These are phyloP conservation scores for Debaryomycetaceae sp. DNA, from an alignment of 1,139 yeast species.

Conservation along the genomic window DNA sequence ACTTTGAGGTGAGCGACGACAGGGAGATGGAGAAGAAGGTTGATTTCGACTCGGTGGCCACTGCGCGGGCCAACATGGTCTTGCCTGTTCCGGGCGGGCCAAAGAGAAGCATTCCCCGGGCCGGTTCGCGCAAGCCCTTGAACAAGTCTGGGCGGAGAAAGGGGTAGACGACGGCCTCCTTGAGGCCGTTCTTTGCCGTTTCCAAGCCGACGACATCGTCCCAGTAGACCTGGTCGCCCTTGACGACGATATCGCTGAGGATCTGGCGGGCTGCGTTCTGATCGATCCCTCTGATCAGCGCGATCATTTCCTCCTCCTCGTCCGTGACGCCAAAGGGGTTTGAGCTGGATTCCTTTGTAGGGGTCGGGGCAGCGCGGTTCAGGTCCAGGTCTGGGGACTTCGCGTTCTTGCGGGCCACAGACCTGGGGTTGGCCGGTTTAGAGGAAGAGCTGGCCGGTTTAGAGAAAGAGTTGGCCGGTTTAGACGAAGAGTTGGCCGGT, in stretches of 20 bases:
- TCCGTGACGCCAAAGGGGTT: constrained; percentile 32
- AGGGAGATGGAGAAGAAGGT: constrained; percentile 92
- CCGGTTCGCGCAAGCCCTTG: constrained; percentile 88
- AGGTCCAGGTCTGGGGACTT: background rate
- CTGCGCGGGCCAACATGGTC: constrained; percentile 95
- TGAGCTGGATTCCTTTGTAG: too few relatives aligned
- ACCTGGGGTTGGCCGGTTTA: constrained; percentile 2
- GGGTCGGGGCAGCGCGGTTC: background rate
- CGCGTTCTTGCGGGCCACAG: constrained; percentile 1
- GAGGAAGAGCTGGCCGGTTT: constrained; percentile 1
- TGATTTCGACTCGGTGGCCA: constrained; percentile 91
- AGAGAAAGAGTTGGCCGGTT: constrained; percentile 11
- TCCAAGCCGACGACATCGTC: constrained; percentile 94
- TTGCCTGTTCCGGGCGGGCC: constrained; percentile 99
- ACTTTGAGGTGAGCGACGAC: constrained; percentile 84
- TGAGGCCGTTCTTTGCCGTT: constrained; percentile 76
- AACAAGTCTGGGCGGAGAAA: constrained; percentile 89
- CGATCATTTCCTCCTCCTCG: constrained; percentile 48
- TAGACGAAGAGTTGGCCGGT: constrained; percentile 2
- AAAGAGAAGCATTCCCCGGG: constrained; percentile 87
- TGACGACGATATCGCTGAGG: constrained; percentile 80
- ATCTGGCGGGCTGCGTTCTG: constrained; percentile 47
- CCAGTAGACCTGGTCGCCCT: constrained; percentile 96
- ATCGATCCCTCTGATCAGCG: constrained; percentile 31
- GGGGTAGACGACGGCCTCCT: constrained; percentile 96